phyloP scores from a whole-genome alignment of 352 stramenopile species.

The Globisporangium radiosum region DNA sequence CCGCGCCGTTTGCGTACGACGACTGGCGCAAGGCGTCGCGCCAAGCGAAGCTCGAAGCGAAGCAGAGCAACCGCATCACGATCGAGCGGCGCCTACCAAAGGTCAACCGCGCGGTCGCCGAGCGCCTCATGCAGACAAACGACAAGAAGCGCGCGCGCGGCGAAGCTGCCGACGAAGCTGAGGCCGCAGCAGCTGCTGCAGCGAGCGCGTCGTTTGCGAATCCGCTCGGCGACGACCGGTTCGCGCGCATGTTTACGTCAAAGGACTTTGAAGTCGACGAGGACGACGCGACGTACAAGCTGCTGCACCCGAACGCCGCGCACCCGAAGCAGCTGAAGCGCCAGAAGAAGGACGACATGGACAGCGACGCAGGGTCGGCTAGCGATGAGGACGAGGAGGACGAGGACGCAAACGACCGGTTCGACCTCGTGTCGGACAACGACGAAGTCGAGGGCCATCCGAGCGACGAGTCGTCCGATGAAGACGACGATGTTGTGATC shows the following conservation, averaged over 20 bases:
- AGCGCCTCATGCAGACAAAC: constrained; percentile 69
- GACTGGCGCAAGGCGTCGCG: constrained; percentile 96
- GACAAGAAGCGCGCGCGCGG: constrained; percentile 60
- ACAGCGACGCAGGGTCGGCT: constrained; percentile 82
- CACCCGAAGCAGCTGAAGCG: constrained; percentile 53
- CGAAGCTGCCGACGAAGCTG: constrained; percentile 23
- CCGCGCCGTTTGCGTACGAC: constrained; percentile 97
- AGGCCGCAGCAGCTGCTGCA: constrained; percentile 17
- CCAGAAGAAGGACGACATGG: constrained; percentile 87
- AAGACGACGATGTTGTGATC: constrained; percentile 39
- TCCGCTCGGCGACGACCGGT: constrained; percentile 94
- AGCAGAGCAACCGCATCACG: constrained; percentile 86
- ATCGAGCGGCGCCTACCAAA: constrained; percentile 85
- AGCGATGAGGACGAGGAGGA: constrained; percentile 53
- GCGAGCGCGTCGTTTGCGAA: constrained; percentile 50
- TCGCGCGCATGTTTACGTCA: constrained; percentile 96
- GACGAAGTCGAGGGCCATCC: constrained; percentile 47
- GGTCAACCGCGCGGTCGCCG: constrained; percentile 86
- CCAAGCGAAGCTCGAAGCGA: constrained; percentile 89
- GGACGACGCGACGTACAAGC: constrained; percentile 93
- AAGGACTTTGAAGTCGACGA: constrained; percentile 98
- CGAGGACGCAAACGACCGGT: constrained; percentile 47
- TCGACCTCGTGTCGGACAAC: constrained; percentile 67
- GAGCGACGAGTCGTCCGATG: constrained; percentile 61
- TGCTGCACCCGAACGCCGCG: constrained; percentile 91